Evolutionary conservation across 2,329 filamentous ascomycete genomes (phyloP), one percentile per base, ranked within the genome.

Genomic region (Zelopaecilomyces penicillatus): DNA sequence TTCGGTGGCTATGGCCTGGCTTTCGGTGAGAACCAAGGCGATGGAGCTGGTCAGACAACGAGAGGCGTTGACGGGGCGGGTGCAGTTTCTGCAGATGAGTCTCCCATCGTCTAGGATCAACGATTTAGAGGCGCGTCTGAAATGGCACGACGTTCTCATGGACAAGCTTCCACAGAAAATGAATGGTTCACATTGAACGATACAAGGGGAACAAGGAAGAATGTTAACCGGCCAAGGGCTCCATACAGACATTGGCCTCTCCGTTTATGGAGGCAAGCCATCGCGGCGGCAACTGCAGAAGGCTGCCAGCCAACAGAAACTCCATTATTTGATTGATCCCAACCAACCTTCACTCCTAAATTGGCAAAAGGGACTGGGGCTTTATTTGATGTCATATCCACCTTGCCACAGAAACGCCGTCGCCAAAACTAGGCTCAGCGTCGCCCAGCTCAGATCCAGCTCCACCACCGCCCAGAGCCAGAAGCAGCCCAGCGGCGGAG

Each of bases 381-480:
- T 31, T 52, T 42, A 56, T 36, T 45, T 53, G 12, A 77, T 61
- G 29, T 57, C 63, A 53, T 80, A 80, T 1, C 74, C 78, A 12
- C 68, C 66, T 28, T 62, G 57, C 60, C 68, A 71, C 28, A 76
- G 57, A 51, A 73, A 82, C 4, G 52, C 59, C 1, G 56, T 69
- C 2, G 70, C 66, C 2, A 65, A 52, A 3, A 62, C 59, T 32
- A 83, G 59, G 52, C 78, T 83, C 9, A 65, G 53, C 2, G 83
- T 67, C 0, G 85, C 86, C 57, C 77, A 81, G 0, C 71, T 57
- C 35, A 95, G 68, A 44, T 87, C 76, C 66, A 96, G 75, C 68
- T 98, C 93, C 39, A 97, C 75, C 26, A 97, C 83, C 30, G 85
- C 81, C 89, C 91, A 97, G 4, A 97, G 76, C 90, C 91, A 97